Conservation (phyloP, 352 stramenopile species). For the Phytophthora pini region DNA sequence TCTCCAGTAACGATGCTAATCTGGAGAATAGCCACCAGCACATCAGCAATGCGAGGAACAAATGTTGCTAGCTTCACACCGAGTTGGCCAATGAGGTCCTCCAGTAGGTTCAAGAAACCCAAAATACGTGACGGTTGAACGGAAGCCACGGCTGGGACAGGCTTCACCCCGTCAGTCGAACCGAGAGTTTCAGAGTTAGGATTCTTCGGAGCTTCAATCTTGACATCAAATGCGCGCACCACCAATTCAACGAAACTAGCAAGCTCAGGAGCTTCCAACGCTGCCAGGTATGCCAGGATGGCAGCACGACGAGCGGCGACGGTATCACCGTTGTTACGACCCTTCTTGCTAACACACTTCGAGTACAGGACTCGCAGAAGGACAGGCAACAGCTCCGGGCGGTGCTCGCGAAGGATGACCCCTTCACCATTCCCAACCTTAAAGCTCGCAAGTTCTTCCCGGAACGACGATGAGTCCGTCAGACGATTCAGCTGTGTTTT, state of each 20-base stretch:
- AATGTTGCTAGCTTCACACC: slow-evolving; percentile 86
- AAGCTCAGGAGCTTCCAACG: slow-evolving; percentile 77
- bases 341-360: slow-evolving; percentile 90
- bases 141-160: slow-evolving; percentile 45
- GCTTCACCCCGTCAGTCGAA: slow-evolving; percentile 17
- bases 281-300: slow-evolving; percentile 91
- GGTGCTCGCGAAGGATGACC: slow-evolving; percentile 83
- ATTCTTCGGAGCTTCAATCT: slow-evolving; percentile 33
- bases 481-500: slow-evolving; percentile 88
- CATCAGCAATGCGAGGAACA: slow-evolving; percentile 74
- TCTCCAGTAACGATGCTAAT: slow-evolving; percentile 47
- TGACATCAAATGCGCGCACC: slow-evolving; percentile 84
- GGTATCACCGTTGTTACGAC: slow-evolving; percentile 82
- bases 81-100: slow-evolving; percentile 89
- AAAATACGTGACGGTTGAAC: slow-evolving; percentile 83
- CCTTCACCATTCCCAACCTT: slow-evolving; percentile 76
- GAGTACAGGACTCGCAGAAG: slow-evolving; percentile 91
- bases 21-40: slow-evolving; percentile 79
- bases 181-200: slow-evolving; percentile 17
- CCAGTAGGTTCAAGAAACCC: slow-evolving; percentile 91
- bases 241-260: slow-evolving; percentile 91
- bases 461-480: slow-evolving; percentile 80
- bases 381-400: slow-evolving; percentile 79
- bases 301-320: slow-evolving; percentile 86
- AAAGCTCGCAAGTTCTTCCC: slow-evolving; percentile 92